Evolutionary conservation across 2,329 filamentous ascomycete genomes (phyloP), one percentile per base, ranked within the genome.

Genomic region (Fusarium equiseti): DNA sequence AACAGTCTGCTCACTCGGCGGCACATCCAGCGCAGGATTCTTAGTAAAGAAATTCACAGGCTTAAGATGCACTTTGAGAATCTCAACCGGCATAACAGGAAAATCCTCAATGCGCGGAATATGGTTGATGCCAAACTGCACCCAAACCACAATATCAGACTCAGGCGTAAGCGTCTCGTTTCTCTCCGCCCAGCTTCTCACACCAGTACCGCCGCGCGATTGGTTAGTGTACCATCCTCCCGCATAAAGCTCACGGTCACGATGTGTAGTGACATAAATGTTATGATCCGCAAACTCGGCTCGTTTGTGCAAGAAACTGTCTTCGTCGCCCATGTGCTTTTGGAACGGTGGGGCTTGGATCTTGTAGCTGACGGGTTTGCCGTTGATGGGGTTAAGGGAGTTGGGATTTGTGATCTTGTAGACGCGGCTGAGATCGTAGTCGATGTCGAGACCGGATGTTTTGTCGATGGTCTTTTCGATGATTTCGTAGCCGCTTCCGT

Each of bases 141-240:
- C 81, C 85, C 85, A 87, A 0, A 87, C 61, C 2, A 84, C 79
- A 3, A 97, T 82, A 77, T 97, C 92, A 29, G 61, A 72, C 3
- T 90, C 92, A 80, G 97, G 90, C 49, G 91, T 92, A 72, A 97
- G 80, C 64, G 77, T 75, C 31, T 77, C 75, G 51, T 79, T 80
- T 42, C 74, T 45, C 40, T 71, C 63, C 27, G 68, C 59, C 85
- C 85, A 5, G 81, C 83, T 16, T 69, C 75, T 63, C 82, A 84
- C 42, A 4, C 67, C 70, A 18, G 57, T 56, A 0, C 59, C 71
- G 6, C 70, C 75, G 4, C 75, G 77, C 63, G 83, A 84, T 77
- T 86, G 84, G 63, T 86, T 86, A 1, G 85, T 86, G 53, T 82
- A 87, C 74, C 85, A 83, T 11, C 85, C 85, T 6, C 83, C 84